Evolutionary conservation across 352 stramenopile genomes (phyloP).

Genomic region (Thraustochytrium sp.): DNA sequence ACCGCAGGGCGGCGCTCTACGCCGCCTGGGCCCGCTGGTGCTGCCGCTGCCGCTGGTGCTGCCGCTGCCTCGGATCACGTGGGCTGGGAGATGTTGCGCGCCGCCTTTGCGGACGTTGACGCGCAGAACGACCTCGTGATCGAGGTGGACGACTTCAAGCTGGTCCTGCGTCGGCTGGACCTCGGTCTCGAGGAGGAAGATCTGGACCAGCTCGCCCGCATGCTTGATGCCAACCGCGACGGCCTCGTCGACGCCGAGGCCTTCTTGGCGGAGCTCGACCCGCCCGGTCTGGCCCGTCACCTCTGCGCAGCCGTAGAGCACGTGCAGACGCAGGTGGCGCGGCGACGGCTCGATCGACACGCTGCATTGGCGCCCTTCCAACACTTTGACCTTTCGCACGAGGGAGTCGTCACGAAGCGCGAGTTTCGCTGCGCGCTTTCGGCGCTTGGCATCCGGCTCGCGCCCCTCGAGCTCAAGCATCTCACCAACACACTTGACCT

Average conservation of each 20-base stretch:
- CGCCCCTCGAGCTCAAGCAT: background rate
- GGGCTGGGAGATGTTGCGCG: too few relatives aligned
- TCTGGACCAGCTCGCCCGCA: background rate
- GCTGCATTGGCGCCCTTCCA: background rate
- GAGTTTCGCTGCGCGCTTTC: conserved; percentile 2
- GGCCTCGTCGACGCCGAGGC: conserved; percentile 17
- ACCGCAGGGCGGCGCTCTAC: too few relatives aligned
- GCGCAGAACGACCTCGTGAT: background rate
- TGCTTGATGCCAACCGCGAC: background rate
- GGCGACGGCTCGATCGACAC: background rate
- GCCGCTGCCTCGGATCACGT: too few relatives aligned
- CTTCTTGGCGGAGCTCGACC: background rate
- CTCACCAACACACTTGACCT: background rate
- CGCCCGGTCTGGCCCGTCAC: background rate
- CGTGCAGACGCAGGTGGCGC: background rate
- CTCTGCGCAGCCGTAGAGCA: background rate
- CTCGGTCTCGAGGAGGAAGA: background rate
- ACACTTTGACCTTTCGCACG: conserved; percentile 19
- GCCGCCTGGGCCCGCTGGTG: too few relatives aligned
- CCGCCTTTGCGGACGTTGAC: conserved; percentile 3
- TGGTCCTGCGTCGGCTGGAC: background rate
- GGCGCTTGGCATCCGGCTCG: background rate
- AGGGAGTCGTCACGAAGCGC: background rate
- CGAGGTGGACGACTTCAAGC: background rate
- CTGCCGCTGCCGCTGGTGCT: too few relatives aligned